Percentiles rank a stretch among this genome's conserved stretches.
Evolutionary conservation across 2,329 filamentous ascomycete species (phyloP).

Genomic region (Fusarium proliferatum): DNA sequence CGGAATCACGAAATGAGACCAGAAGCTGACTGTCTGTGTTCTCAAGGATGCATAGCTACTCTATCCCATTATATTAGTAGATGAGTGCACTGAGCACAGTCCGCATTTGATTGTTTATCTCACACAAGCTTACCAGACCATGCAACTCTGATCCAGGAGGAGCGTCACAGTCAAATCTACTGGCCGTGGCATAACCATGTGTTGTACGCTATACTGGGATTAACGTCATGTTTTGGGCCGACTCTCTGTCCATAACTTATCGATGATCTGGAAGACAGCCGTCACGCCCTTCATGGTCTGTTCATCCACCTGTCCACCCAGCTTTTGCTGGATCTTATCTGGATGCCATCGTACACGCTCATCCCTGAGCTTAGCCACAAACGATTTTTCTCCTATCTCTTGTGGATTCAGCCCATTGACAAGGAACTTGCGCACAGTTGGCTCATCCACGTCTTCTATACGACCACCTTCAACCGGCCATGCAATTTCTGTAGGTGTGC

Average conservation of each 20-base stretch:
- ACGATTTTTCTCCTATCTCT: slow-evolving; percentile 58
- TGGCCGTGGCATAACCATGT: neutral
- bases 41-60: neutral
- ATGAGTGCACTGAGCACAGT: neutral
- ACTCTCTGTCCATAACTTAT: slow-evolving; percentile 79
- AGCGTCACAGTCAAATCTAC: neutral
- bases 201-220: neutral
- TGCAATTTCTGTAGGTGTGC: slow-evolving; percentile 57
- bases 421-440: slow-evolving; percentile 77
- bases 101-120: neutral
- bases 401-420: slow-evolving; percentile 58
- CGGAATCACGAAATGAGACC: neutral
- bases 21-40: neutral
- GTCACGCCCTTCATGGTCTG: slow-evolving; percentile 83
- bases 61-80: no score
- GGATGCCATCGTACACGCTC: slow-evolving; percentile 97
- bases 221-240: slow-evolving; percentile 48
- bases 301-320: slow-evolving; percentile 78
- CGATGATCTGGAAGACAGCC: slow-evolving; percentile 90
- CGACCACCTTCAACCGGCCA: slow-evolving; percentile 79
- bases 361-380: slow-evolving; percentile 71
- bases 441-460: slow-evolving; percentile 65
- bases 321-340: slow-evolving; percentile 94
- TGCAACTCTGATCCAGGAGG: neutral
- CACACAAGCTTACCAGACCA: neutral